A percentile compares a stretch with the other conserved stretches of the same genome.
Conservation (phyloP, 768 basidiomycete genomes). For the Pulveroboletus sp. region DNA sequence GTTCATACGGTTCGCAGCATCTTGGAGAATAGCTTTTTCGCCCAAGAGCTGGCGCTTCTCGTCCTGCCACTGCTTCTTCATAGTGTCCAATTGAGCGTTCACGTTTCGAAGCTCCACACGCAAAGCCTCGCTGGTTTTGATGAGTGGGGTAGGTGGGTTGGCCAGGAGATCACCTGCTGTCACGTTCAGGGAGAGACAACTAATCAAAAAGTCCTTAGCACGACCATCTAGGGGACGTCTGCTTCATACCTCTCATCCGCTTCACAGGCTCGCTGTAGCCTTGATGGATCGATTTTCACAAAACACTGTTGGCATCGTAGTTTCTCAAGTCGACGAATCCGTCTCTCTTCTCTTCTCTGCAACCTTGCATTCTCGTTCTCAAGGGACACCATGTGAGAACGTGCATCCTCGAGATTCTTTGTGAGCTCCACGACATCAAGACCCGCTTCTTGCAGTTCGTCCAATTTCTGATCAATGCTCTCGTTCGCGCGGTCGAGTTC, state of each 20-base stretch:
- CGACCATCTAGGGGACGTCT: background rate
- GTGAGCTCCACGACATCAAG: constrained; percentile 68
- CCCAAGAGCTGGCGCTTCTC: constrained; percentile 59
- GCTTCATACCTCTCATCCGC: constrained; percentile 58
- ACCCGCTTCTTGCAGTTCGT: constrained; percentile 78
- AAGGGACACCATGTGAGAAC: constrained; percentile 47
- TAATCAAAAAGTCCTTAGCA: constrained; percentile 23
- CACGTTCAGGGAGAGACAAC: constrained; percentile 45
- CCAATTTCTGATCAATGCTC: constrained; percentile 84
- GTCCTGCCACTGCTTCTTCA: constrained; percentile 68
- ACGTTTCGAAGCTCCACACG: constrained; percentile 55
- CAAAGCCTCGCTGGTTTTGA: constrained; percentile 61
- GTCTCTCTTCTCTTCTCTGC: constrained; percentile 66
- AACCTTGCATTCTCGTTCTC: constrained; percentile 69
- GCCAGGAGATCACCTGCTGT: constrained; percentile 43
- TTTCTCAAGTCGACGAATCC: constrained; percentile 52
- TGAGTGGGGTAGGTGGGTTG: constrained; percentile 66
- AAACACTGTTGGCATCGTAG: constrained; percentile 68
- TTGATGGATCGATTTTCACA: constrained; percentile 52
- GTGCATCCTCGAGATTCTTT: constrained; percentile 67
- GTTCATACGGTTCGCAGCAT: constrained; percentile 64
- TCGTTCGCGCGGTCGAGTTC: constrained; percentile 79
- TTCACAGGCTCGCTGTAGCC: constrained; percentile 35
- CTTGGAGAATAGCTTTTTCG: constrained; percentile 70
- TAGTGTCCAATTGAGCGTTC: constrained; percentile 55